These are phyloP conservation scores for Trichoderma erinaceum DNA, from an alignment of 495 filamentous ascomycete genomes.

Conservation along the genomic window DNA sequence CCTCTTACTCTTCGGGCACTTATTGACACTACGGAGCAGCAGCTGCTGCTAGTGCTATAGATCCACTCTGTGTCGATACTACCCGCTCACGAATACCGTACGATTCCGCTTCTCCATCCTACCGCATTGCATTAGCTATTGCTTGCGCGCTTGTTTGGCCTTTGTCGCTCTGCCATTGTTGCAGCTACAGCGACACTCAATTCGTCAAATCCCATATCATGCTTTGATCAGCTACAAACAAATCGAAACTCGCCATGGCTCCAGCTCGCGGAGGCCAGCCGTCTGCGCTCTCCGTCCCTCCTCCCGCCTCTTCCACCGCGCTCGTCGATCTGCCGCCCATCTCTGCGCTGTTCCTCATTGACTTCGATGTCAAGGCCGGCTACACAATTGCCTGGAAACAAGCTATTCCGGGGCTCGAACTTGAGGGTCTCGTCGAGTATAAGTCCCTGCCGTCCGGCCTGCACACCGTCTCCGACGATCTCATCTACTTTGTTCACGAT, in stretches of 20 bases:
- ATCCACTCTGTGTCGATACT: too few relatives aligned
- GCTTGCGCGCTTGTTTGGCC: neutral
- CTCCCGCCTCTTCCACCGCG: constrained; percentile 23
- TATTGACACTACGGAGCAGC: too few relatives aligned
- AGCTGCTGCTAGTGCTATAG: too few relatives aligned
- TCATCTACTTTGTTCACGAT: constrained; percentile 89
- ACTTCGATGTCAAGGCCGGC: constrained; percentile 81
- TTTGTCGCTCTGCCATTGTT: neutral
- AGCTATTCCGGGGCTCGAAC: constrained; percentile 61
- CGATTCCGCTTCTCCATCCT: neutral
- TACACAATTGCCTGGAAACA: constrained; percentile 85
- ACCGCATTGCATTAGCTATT: constrained; percentile 2
- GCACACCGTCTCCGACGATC: constrained; percentile 80
- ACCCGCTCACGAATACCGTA: too few relatives aligned
- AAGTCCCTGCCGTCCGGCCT: constrained; percentile 88
- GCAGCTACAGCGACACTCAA: neutral
- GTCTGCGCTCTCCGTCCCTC: constrained; percentile 40
- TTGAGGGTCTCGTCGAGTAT: constrained; percentile 89
- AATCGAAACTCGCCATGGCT: constrained; percentile 34
- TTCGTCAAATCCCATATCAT: neutral
- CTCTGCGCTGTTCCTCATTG: constrained; percentile 76
- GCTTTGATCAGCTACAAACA: constrained; percentile 2
- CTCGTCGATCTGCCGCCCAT: constrained; percentile 62
- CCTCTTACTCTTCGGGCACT: too few relatives aligned
- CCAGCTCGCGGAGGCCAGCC: constrained; percentile 46